Evolutionary conservation across 345 rosid species (phyloP).

Genomic region (Psidium friedrichsthalianum): DNA sequence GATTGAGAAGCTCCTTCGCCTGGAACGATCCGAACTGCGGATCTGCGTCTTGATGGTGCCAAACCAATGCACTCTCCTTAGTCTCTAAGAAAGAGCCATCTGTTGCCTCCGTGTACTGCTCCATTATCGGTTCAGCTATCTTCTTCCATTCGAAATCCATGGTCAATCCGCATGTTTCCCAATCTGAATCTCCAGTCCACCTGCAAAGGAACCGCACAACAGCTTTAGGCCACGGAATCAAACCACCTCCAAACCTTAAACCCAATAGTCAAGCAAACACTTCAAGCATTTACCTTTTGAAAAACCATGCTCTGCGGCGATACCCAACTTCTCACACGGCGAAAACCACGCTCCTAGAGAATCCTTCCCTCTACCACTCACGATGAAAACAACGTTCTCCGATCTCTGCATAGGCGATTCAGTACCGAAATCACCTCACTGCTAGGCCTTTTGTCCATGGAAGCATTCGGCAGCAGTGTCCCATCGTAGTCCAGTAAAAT

Average conservation of each 20-base stretch:
- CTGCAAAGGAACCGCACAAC: slow-evolving; percentile 13
- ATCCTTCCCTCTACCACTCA: slow-evolving; percentile 78
- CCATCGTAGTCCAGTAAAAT: slow-evolving; percentile 87
- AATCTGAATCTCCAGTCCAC: slow-evolving; percentile 42
- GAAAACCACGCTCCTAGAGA: slow-evolving; percentile 63
- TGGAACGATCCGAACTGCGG: slow-evolving; percentile 60
- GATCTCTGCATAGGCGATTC: slow-evolving; percentile 61
- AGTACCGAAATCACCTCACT: slow-evolving; percentile 37
- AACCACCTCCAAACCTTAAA: not conserved
- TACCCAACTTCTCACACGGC: slow-evolving; percentile 50
- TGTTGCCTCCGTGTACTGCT: slow-evolving; percentile 58
- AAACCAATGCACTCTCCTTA: slow-evolving; percentile 77
- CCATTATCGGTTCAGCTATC: slow-evolving; percentile 70
- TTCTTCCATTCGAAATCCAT: slow-evolving; percentile 50
- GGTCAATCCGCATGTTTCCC: slow-evolving; percentile 38
- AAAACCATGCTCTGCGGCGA: slow-evolving; percentile 89
- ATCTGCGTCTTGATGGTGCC: slow-evolving; percentile 81
- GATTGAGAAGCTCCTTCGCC: slow-evolving; percentile 83
- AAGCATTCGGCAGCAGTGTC: slow-evolving; percentile 45
- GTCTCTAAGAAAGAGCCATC: slow-evolving; percentile 78
- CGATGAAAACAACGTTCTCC: slow-evolving; percentile 55
- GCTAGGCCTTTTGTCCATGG: slow-evolving; percentile 50
- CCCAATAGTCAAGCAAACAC: not conserved
- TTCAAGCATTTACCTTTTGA: slow-evolving; percentile 37
- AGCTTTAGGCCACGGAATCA: not conserved